Evolutionary conservation across 345 rosid genomes (phyloP).

Genomic region (Populus pruinosa): DNA sequence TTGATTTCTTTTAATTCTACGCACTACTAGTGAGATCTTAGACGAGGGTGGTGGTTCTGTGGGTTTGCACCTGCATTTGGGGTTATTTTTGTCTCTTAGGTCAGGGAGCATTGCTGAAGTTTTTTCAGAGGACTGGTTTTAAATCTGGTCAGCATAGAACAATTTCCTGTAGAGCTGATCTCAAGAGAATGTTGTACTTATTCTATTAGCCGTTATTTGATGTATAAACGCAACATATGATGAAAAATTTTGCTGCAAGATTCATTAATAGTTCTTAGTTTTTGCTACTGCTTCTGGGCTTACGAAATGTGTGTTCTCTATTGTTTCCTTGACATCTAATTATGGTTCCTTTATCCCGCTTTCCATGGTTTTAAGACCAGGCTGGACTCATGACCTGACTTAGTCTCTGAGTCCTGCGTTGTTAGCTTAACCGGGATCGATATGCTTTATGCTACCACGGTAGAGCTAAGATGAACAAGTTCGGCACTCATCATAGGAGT

Average conservation of each 20-base stretch:
- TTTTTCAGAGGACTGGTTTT: conserved; percentile 15
- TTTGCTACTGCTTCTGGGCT: not conserved
- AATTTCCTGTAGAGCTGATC: conserved; percentile 21
- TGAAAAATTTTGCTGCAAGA: conserved; percentile 47
- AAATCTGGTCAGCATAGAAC: conserved; percentile 26
- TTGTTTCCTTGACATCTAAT: not conserved
- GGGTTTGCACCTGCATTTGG: conserved; percentile 16
- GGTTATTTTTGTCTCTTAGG: conserved; percentile 8
- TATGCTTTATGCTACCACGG: no score
- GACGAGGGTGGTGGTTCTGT: conserved; percentile 22
- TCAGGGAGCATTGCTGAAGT: conserved; percentile 11
- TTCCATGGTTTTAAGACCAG: no score
- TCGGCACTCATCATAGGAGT: no score
- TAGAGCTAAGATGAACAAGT: no score
- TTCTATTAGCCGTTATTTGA: conserved; percentile 22
- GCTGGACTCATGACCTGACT: no score
- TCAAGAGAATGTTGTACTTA: conserved; percentile 41
- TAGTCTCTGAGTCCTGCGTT: no score
- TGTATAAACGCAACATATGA: conserved; percentile 44
- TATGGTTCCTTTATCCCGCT: no score
- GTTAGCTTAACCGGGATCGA: no score
- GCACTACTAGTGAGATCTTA: conserved; percentile 23
- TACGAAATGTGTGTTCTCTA: not conserved
- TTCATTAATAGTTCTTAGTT: conserved; percentile 16
- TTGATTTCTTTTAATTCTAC: conserved; percentile 17